phyloP scores from a whole-genome alignment of 2,329 filamentous ascomycete genomes.

The Pseudogymnoascus sp. region DNA sequence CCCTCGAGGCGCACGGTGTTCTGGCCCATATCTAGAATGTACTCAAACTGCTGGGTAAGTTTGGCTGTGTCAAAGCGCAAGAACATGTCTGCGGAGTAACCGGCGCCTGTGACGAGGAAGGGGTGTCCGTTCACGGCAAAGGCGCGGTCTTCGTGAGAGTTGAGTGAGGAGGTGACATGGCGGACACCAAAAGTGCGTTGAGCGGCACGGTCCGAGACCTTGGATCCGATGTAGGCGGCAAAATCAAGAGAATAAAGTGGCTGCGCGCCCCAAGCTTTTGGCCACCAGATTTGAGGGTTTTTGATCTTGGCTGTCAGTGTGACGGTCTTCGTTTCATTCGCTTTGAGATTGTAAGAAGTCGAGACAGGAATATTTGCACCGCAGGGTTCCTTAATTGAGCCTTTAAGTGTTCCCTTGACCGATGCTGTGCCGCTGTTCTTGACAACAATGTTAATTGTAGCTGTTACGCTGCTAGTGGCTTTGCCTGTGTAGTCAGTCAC shows the following conservation, averaged over 20 bases:
- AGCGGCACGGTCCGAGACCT: constrained; percentile 25
- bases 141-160: constrained; percentile 44
- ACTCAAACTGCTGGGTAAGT: constrained; percentile 42
- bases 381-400: constrained; percentile 19
- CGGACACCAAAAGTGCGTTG: constrained; percentile 44
- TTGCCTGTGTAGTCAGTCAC: constrained; percentile 10
- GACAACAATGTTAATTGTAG: constrained; percentile 6
- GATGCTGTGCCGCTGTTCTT: constrained; percentile 14
- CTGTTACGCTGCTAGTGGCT: neutral
- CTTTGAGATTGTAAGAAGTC: constrained; percentile 31
- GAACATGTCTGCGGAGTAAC: constrained; percentile 55
- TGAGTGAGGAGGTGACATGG: constrained; percentile 44
- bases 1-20: constrained; percentile 59
- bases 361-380: constrained; percentile 23
- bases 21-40: constrained; percentile 52
- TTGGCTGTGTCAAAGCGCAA: constrained; percentile 46
- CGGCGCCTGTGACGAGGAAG: constrained; percentile 54
- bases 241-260: constrained; percentile 36
- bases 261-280: constrained; percentile 50
- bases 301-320: constrained; percentile 32
- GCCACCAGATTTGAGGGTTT: constrained; percentile 53
- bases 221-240: neutral
- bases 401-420: constrained; percentile 23
- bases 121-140: constrained; percentile 49
- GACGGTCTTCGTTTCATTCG: constrained; percentile 34